Conservation (phyloP, 495 filamentous ascomycete genomes). For the Pseudevernia furfuracea region DNA sequence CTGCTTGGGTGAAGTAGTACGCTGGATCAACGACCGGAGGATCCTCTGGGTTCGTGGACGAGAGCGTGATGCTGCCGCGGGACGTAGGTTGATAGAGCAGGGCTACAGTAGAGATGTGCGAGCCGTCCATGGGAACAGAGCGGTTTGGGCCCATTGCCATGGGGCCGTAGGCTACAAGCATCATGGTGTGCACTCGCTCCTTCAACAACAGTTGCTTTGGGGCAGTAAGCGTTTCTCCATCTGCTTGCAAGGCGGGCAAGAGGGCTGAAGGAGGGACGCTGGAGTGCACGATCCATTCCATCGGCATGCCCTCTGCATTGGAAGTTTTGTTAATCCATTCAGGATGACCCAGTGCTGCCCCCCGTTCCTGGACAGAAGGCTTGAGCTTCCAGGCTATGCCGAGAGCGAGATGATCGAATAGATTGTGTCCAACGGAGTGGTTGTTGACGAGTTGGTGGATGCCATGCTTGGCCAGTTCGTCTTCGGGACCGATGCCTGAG, state of each 20-base stretch:
- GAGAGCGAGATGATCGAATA: conserved; percentile 36
- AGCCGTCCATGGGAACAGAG: conserved; percentile 23
- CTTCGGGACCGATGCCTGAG: conserved; percentile 44
- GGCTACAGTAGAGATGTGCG: conserved; percentile 2
- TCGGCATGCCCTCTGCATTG: not conserved
- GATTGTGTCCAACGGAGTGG: conserved; percentile 38
- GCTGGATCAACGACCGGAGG: conserved; percentile 11
- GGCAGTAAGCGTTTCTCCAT: not conserved
- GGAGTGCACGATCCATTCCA: not conserved
- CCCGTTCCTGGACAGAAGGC: conserved; percentile 28
- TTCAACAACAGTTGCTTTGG: not conserved
- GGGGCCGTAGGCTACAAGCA: conserved; percentile 30
- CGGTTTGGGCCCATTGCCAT: conserved; percentile 12
- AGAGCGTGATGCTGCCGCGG: conserved; percentile 14
- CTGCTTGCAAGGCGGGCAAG: not conserved
- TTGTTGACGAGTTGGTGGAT: conserved; percentile 37
- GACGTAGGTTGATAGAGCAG: conserved; percentile 16
- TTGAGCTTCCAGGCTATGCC: conserved; percentile 33
- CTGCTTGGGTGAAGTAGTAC: conserved; percentile 26
- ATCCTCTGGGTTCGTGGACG: not conserved
- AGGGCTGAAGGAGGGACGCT: conserved; percentile 1
- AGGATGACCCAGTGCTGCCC: conserved; percentile 31
- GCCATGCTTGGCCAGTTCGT: conserved; percentile 30
- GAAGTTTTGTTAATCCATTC: conserved; percentile 17
- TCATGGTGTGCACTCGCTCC: conserved; percentile 22